Conservation (phyloP, 768 basidiomycete species). For the Calocybe gangraenosa region DNA sequence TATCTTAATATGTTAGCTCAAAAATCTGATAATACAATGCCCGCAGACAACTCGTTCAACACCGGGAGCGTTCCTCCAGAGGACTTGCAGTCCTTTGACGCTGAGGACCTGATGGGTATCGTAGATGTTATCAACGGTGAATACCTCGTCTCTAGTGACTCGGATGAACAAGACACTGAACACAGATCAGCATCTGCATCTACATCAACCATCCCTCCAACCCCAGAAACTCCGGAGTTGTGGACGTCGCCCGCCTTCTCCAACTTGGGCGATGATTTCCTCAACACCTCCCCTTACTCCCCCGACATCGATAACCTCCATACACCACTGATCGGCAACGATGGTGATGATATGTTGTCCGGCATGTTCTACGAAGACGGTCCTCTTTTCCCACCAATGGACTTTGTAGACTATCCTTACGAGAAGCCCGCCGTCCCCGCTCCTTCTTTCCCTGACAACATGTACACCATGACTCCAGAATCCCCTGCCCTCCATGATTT, state of each 20-base stretch:
- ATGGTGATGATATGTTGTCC: slow-evolving; percentile 13
- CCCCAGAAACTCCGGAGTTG: slow-evolving; percentile 18
- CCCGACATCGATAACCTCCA: slow-evolving; percentile 10
- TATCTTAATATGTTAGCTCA: slow-evolving; percentile 69
- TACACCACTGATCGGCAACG: slow-evolving; percentile 29
- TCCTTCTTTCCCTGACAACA: slow-evolving; percentile 10
- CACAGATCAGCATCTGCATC: slow-evolving; percentile 2
- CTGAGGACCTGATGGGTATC: slow-evolving; percentile 16
- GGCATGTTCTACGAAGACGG: slow-evolving; percentile 7
- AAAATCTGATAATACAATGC: slow-evolving; percentile 33
- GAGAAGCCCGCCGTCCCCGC: slow-evolving; percentile 9
- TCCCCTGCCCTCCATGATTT: slow-evolving; percentile 39
- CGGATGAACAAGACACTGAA: background rate
- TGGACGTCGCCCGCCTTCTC: slow-evolving; percentile 16
- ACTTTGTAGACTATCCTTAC: slow-evolving; percentile 10
- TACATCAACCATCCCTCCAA: slow-evolving; percentile 2
- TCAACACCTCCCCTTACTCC: slow-evolving; percentile 25
- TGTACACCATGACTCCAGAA: slow-evolving; percentile 48
- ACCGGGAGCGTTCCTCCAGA: slow-evolving; percentile 16
- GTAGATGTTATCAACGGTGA: slow-evolving; percentile 14
- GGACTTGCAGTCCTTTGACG: slow-evolving; percentile 20
- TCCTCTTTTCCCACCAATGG: slow-evolving; percentile 10
- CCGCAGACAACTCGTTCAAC: slow-evolving; percentile 21
- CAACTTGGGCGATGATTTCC: slow-evolving; percentile 32
- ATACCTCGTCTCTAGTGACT: slow-evolving; percentile 16